Conservation (phyloP, 2,329 filamentous ascomycete species). For the Colletotrichum cordylinicola region DNA sequence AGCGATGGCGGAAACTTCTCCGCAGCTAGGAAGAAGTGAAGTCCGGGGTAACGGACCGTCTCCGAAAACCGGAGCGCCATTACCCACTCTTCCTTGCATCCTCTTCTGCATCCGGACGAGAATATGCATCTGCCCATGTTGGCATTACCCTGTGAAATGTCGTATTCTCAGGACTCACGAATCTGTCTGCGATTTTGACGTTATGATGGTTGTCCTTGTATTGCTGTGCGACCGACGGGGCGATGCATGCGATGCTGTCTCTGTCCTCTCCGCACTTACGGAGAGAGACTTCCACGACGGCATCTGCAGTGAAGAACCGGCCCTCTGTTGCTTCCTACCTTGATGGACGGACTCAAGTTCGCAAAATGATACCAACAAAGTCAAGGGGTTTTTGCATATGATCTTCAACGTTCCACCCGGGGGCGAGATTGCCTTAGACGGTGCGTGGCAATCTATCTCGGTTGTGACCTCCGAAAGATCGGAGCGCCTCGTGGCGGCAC, state of each 20-base stretch:
- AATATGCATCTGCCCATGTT: neutral
- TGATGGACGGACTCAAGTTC: neutral
- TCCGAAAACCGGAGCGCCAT: constrained; percentile 9
- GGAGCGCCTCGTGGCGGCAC: neutral
- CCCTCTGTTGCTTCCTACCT: fast-evolving
- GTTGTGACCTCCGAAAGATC: neutral
- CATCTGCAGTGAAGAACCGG: neutral
- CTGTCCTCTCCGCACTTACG: neutral
- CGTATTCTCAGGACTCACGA: neutral
- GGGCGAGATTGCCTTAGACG: neutral
- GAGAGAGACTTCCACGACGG: fast-evolving
- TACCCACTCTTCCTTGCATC: neutral
- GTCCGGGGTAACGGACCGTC: neutral
- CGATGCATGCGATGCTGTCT: neutral
- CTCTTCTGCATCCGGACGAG: neutral
- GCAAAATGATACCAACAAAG: neutral
- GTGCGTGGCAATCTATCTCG: neutral
- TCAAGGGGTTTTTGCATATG: neutral
- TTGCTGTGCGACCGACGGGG: neutral
- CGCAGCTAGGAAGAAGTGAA: neutral
- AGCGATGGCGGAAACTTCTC: neutral
- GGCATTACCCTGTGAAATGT: neutral
- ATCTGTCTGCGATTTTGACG: neutral
- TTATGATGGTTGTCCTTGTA: neutral
- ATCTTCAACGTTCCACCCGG: neutral